phyloP scores from a whole-genome alignment of 208 protist genomes.

The Tritrichomonas foetus region DNA sequence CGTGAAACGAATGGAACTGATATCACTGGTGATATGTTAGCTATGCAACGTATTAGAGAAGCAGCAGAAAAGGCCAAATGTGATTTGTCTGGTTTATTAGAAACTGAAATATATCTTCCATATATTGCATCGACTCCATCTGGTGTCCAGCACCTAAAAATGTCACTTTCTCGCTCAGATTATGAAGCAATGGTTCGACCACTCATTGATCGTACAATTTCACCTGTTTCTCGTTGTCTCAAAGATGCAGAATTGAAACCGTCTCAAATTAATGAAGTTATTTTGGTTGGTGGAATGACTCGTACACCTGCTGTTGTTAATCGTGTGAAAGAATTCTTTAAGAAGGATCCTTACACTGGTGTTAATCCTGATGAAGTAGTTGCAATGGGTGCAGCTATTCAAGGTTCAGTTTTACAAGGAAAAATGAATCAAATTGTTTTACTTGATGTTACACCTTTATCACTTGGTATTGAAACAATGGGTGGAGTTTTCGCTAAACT shows the following conservation, averaged over 20 bases:
- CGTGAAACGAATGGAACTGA: constrained; percentile 78
- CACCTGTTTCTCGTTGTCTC: constrained; percentile 71
- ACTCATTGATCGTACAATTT: constrained; percentile 75
- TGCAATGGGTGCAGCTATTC: constrained; percentile 93
- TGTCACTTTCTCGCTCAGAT: constrained; percentile 74
- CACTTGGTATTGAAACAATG: constrained; percentile 91
- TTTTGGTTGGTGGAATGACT: constrained; percentile 88
- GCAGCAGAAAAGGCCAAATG: constrained; percentile 91
- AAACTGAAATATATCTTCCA: constrained; percentile 55
- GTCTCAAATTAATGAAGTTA: constrained; percentile 84
- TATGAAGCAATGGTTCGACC: constrained; percentile 72
- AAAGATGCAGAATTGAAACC: constrained; percentile 63
- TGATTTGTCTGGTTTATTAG: constrained; percentile 75
- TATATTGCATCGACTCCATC: constrained; percentile 53
- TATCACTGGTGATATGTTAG: constrained; percentile 78
- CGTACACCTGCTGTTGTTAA: constrained; percentile 82
- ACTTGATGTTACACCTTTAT: constrained; percentile 94
- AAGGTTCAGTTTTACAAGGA: constrained; percentile 68
- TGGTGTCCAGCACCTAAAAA: constrained; percentile 61
- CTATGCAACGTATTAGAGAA: constrained; percentile 86
- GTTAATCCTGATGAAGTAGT: constrained; percentile 99
- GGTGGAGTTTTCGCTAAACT: constrained; percentile 93
- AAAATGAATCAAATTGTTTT: constrained; percentile 86
- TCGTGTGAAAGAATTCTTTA: constrained; percentile 61
- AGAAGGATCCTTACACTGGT: constrained; percentile 79